Evolutionary conservation across 805 yeast genomes (phyloP).

Genomic region (Pichia occidentalis): DNA sequence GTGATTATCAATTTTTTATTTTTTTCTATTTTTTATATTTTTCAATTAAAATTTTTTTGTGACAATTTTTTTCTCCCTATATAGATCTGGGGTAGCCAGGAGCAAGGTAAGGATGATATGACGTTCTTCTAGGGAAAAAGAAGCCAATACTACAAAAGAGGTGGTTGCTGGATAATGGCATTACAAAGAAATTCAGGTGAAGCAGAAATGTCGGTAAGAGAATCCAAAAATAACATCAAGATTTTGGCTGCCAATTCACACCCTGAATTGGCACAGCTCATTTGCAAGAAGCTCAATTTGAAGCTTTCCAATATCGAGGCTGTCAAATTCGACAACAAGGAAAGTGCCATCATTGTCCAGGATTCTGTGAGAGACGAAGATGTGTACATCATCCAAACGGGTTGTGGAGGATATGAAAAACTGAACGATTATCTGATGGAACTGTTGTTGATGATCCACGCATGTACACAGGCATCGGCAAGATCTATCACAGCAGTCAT

Average conservation of each 20-base stretch:
- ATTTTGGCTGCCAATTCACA: slow-evolving; percentile 68
- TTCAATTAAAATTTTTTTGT: too few species aligned
- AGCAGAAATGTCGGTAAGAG: slow-evolving; percentile 27
- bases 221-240: slow-evolving; percentile 40
- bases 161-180: not conserved
- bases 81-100: slow-evolving; percentile 8
- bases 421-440: slow-evolving; percentile 87
- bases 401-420: slow-evolving; percentile 69
- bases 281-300: slow-evolving; percentile 60
- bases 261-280: slow-evolving; percentile 69
- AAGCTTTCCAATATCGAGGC: slow-evolving; percentile 71
- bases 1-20: too few species aligned
- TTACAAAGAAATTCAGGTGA: not conserved
- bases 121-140: not conserved
- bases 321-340: slow-evolving; percentile 79
- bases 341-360: slow-evolving; percentile 81
- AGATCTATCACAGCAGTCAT: slow-evolving; percentile 89
- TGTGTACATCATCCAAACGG: slow-evolving; percentile 78
- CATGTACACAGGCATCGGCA: slow-evolving; percentile 94
- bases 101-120: not conserved
- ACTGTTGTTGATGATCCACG: slow-evolving; percentile 81
- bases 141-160: not conserved
- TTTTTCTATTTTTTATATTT: too few species aligned
- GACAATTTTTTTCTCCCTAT: too few species aligned
- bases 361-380: slow-evolving; percentile 91